These are phyloP conservation scores for Microdochium trichocladiopsis DNA, from an alignment of 2,329 filamentous ascomycete genomes.

Conservation along the genomic window DNA sequence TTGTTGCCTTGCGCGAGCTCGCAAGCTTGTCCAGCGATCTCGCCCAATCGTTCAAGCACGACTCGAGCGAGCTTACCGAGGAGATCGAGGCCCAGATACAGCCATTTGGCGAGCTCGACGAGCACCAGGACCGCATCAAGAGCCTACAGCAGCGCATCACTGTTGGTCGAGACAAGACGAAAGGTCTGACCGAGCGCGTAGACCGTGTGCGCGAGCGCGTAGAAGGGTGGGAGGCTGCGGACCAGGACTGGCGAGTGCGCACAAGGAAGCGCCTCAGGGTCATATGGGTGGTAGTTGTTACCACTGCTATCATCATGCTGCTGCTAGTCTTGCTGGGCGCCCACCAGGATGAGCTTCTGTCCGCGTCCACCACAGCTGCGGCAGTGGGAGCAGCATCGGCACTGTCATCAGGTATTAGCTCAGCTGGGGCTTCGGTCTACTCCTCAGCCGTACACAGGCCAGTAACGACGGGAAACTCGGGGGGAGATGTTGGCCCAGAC, in stretches of 20 bases:
- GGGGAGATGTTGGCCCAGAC: background rate
- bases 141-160: constrained; percentile 55
- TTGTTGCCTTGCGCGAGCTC: constrained; percentile 60
- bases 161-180: constrained; percentile 51
- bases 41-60: constrained; percentile 49
- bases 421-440: background rate
- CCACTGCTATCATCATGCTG: constrained; percentile 39
- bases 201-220: constrained; percentile 57
- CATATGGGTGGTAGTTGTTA: constrained; percentile 48
- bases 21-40: constrained; percentile 52
- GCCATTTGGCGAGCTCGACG: constrained; percentile 53
- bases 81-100: constrained; percentile 57
- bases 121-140: constrained; percentile 57
- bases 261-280: constrained; percentile 56
- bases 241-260: constrained; percentile 61
- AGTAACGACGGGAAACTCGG: no score
- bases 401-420: background rate
- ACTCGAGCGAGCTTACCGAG: constrained; percentile 49
- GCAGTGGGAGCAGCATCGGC: background rate
- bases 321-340: constrained; percentile 35
- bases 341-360: constrained; percentile 20
- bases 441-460: no score
- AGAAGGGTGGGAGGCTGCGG: constrained; percentile 60
- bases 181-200: constrained; percentile 54
- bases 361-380: background rate